A percentile compares a stretch with the other conserved stretches of the same genome.
phyloP scores from a whole-genome alignment of 2,329 filamentous ascomycete genomes.

The Arthrobotrys sinensis region DNA sequence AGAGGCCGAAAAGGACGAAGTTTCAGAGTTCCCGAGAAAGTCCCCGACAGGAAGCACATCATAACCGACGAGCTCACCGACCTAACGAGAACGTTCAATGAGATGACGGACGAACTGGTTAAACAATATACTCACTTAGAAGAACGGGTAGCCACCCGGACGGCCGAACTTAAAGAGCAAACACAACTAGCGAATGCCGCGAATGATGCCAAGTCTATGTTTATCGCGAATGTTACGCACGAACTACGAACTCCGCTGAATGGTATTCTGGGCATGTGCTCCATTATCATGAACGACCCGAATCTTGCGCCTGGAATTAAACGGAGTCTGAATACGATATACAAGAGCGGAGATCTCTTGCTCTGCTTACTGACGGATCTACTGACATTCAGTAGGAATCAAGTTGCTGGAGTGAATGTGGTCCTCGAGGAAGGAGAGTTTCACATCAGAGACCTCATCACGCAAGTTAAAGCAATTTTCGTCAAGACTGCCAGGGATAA shows the following conservation, averaged over 20 bases:
- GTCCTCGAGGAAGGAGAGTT: slow-evolving; percentile 89
- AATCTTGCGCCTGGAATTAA: slow-evolving; percentile 81
- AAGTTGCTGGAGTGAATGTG: slow-evolving; percentile 84
- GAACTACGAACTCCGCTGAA: slow-evolving; percentile 95
- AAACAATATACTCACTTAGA: slow-evolving; percentile 89
- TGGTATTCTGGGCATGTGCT: slow-evolving; percentile 93
- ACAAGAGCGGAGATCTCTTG: slow-evolving; percentile 87
- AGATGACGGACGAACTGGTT: slow-evolving; percentile 91
- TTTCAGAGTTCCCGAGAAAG: slow-evolving; percentile 89
- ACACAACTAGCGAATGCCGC: slow-evolving; percentile 74
- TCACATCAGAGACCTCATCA: slow-evolving; percentile 83
- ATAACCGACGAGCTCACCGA: slow-evolving; percentile 81
- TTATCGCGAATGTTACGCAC: slow-evolving; percentile 93
- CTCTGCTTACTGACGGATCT: slow-evolving; percentile 90
- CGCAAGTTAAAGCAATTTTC: slow-evolving; percentile 87
- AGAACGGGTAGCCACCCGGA: slow-evolving; percentile 85
- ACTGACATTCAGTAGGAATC: slow-evolving; percentile 93
- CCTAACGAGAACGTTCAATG: slow-evolving; percentile 90
- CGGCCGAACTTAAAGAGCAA: slow-evolving; percentile 86
- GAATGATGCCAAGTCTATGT: slow-evolving; percentile 96
- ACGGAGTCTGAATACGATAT: slow-evolving; percentile 86
- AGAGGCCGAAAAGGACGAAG: slow-evolving; percentile 67
- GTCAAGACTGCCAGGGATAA: slow-evolving; percentile 89
- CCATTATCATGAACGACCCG: slow-evolving; percentile 94
- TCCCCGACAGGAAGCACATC: slow-evolving; percentile 80